Evolutionary conservation across 371 early-diverging fungal genomes (phyloP).

Genomic region (Umbelopsis sp.): DNA sequence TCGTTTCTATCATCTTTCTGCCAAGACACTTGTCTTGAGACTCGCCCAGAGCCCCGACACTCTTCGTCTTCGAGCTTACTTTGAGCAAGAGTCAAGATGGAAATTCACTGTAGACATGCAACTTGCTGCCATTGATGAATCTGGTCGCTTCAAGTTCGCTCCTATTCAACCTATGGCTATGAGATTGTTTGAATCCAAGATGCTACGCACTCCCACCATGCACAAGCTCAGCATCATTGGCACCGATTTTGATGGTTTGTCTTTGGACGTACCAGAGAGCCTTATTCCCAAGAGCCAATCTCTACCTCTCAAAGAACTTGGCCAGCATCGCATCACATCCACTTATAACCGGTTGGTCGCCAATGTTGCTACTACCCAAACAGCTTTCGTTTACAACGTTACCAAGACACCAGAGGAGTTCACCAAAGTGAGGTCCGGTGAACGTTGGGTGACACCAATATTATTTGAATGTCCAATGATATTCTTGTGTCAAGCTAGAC

Average conservation of each 20-base stretch:
- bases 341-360: constrained; percentile 1
- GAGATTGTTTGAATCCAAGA: constrained; percentile 12
- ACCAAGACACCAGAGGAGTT: background rate
- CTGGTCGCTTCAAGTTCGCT: constrained; percentile 22
- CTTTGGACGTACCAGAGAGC: constrained; percentile 6
- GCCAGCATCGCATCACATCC: constrained; percentile 8
- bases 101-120: constrained; percentile 23
- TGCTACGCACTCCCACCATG: constrained; percentile 1
- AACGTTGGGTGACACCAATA: constrained; percentile 20
- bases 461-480: constrained; percentile 20
- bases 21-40: background rate
- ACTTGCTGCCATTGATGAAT: constrained; percentile 6
- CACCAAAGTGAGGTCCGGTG: constrained; percentile 3
- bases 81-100: constrained; percentile 27
- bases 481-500: constrained; percentile 16
- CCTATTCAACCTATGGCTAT: constrained; percentile 11
- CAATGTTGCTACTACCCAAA: background rate
- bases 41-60: background rate
- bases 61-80: constrained; percentile 20
- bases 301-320: constrained; percentile 1
- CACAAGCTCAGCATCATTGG: constrained; percentile 10
- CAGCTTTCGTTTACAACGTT: constrained; percentile 2
- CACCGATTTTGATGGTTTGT: constrained; percentile 11
- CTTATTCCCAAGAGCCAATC: background rate
- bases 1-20: constrained; percentile 1